phyloP scores from a whole-genome alignment of 352 stramenopile species.

The Globisporangium cylindrosporum region DNA sequence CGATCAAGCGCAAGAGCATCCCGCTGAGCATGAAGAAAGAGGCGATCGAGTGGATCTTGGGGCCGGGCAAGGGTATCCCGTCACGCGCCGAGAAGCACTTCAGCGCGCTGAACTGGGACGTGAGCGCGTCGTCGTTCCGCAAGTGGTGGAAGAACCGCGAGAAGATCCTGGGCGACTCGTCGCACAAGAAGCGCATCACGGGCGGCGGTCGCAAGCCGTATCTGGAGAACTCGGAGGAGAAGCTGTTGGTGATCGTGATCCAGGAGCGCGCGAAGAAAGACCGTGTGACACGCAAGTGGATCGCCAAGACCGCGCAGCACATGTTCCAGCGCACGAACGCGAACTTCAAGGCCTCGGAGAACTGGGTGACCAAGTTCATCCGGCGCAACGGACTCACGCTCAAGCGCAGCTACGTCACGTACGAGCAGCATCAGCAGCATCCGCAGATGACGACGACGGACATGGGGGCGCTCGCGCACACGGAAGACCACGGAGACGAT shows the following conservation, averaged over 20 bases:
- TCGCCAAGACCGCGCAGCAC: conserved; percentile 79
- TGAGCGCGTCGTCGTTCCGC: conserved; percentile 72
- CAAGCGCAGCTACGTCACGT: conserved; percentile 77
- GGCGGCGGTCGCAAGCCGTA: conserved; percentile 72
- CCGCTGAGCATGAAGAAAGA: conserved; percentile 82
- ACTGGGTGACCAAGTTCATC: conserved; percentile 86
- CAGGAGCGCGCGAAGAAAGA: conserved; percentile 78
- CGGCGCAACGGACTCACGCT: conserved; percentile 71
- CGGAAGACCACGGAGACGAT: conserved; percentile 11
- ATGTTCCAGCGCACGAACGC: conserved; percentile 77
- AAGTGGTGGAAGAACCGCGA: conserved; percentile 88
- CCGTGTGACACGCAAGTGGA: conserved; percentile 78
- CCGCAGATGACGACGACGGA: neutral
- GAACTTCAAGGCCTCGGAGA: conserved; percentile 76
- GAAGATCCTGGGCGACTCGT: conserved; percentile 69
- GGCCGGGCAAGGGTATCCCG: conserved; percentile 62
- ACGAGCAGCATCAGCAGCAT: conserved; percentile 40
- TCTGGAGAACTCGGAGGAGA: conserved; percentile 65
- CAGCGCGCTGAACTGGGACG: conserved; percentile 63
- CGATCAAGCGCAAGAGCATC: conserved; percentile 71
- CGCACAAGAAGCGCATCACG: conserved; percentile 68
- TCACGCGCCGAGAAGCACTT: conserved; percentile 77
- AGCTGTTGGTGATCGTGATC: conserved; percentile 71
- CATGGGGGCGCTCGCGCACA: conserved; percentile 3
- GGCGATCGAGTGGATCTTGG: conserved; percentile 78